Evolutionary conservation across 73 alveolate species (phyloP), one percentile per base, ranked within the genome.

Genomic region (Blepharisma stoltei): DNA sequence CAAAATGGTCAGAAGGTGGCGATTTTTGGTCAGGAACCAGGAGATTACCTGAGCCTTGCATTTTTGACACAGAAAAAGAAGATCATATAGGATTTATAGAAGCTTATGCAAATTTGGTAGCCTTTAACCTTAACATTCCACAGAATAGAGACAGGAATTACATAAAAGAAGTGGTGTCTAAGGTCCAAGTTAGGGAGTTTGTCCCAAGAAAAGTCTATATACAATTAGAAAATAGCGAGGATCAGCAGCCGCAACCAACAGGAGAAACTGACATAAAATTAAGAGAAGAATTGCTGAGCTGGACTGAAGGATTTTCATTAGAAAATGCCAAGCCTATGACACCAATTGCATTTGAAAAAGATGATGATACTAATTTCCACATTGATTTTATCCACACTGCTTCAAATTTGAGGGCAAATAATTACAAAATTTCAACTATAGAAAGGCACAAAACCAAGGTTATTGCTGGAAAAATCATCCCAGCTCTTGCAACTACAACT

Each of bases 401-500:
- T 45, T 91, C 99, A 21, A 97, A 96, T 76, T 80, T 97, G 84
- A 92, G 99, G 71, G 99, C 99, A 0, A 89, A 89, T 81, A 93
- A 95, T 86, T 93, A 95, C 85, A 88, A 88, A 80, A 91, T 95
- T 43, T 83, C 79, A 44, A 95, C 91, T 71, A 83, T 92, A 68
- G 97, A 92, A 67, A 81, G 89, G 52, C 90, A 86, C 82, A 93
- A 95, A 88, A 83, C 96, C 43, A 95, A 95, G 88, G 81, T 93
- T 93, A 93, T 94, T n/a, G 98, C 98, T 6, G 99, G 99, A 21
- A 97, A 97, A 90, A 97, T 97, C 71, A 95, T 97, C 71, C 99
- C 99, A 21, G 99, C 99, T 53, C 94, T 97, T 41, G 99, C 99
- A 45, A 96, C 99, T 49, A 97, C 99, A 21, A 97, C 99, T 54